Conservation (phyloP, 2,329 filamentous ascomycete species). For the Ceratocystis diversiconidia region DNA sequence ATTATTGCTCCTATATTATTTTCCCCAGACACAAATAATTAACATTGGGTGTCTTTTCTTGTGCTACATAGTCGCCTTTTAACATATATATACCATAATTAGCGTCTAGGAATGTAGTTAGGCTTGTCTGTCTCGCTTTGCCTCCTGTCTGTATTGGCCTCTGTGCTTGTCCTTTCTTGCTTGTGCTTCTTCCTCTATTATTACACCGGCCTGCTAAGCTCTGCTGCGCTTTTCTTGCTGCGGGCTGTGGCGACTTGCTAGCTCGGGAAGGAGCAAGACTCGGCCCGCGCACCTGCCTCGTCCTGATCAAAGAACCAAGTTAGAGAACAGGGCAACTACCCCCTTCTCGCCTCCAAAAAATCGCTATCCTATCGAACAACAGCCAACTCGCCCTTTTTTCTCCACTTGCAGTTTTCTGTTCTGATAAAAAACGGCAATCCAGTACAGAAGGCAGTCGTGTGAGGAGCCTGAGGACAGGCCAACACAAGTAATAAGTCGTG, state of each 20-base stretch:
- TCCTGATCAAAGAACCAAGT: neutral
- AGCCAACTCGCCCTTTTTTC: neutral
- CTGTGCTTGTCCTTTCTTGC: no score
- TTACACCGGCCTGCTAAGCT: neutral
- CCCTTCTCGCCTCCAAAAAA: neutral
- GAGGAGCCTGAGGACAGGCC: neutral
- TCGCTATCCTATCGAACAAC: neutral
- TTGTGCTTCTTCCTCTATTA: no score
- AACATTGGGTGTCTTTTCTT: neutral
- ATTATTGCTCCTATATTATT: neutral
- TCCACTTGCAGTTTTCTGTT: neutral
- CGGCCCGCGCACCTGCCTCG: conserved; percentile 3
- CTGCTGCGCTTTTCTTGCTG: neutral
- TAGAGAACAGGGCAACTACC: neutral
- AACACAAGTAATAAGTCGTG: neutral
- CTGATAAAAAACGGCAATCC: no score
- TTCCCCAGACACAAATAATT: neutral
- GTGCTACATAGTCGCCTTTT: neutral
- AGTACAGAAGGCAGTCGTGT: no score
- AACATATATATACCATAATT: neutral
- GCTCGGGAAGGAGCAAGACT: conserved; percentile 1
- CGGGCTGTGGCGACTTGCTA: neutral
- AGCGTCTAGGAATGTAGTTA: neutral
- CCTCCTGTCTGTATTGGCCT: neutral
- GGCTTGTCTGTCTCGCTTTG: neutral